Percentiles rank a stretch among this genome's conserved stretches.
Evolutionary conservation across 1,139 yeast species (phyloP).

Genomic region (Debaryomycetaceae sp.): DNA sequence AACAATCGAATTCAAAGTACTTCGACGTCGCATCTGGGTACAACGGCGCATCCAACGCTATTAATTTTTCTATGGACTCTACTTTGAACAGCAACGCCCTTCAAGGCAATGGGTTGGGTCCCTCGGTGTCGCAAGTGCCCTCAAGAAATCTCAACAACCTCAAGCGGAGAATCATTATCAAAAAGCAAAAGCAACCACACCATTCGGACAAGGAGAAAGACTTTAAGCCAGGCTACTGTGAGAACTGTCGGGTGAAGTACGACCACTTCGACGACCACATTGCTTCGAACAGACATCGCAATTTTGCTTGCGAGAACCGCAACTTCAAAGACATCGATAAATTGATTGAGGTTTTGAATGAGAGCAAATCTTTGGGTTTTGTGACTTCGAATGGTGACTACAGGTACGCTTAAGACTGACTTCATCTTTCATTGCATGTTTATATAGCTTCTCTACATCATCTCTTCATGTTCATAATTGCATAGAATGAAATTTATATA

Average conservation of each 20-base stretch:
- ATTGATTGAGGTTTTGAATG: conserved; percentile 50
- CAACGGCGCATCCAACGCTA: conserved; percentile 54
- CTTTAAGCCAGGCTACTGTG: conserved; percentile 74
- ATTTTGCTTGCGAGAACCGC: conserved; percentile 69
- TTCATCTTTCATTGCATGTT: background rate
- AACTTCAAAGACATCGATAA: conserved; percentile 79
- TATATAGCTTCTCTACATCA: background rate
- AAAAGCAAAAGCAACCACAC: conserved; percentile 45
- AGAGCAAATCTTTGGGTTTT: conserved; percentile 39
- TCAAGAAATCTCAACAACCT: conserved; percentile 63
- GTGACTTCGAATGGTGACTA: conserved; percentile 46
- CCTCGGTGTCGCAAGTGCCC: conserved; percentile 62
- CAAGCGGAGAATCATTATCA: conserved; percentile 49
- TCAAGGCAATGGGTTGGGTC: conserved; percentile 69
- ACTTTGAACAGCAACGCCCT: conserved; percentile 35
- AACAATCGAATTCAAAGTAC: conserved; percentile 38
- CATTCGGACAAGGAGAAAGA: conserved; percentile 39
- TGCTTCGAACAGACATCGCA: conserved; percentile 64
- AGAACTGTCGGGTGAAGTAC: conserved; percentile 86
- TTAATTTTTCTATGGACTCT: conserved; percentile 43
- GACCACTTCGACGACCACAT: conserved; percentile 80
- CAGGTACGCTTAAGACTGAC: conserved; percentile 15
- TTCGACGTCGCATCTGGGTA: conserved; percentile 81
- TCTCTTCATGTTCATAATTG: background rate
- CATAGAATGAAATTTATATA: background rate